Percentiles rank a stretch among this genome's conserved stretches.
Conservation (phyloP, 768 basidiomycete species). For the Rhodosporidiobolus odoratus region DNA sequence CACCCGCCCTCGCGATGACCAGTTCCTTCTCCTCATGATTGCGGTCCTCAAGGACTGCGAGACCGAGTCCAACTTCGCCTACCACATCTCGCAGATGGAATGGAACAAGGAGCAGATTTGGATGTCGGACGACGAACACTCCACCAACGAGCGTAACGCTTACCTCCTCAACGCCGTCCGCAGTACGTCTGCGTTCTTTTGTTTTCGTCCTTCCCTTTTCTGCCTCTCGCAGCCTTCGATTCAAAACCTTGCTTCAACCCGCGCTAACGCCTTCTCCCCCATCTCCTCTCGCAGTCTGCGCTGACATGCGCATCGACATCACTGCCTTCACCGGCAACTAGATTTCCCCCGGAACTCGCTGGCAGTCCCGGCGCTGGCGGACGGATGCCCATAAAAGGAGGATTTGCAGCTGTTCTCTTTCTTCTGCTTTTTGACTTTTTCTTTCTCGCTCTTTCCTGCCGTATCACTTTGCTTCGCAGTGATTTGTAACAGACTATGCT, state of each 20-base stretch:
- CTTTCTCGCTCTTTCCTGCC: too few relatives aligned
- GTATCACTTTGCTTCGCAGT: too few relatives aligned
- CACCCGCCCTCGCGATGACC: slow-evolving; percentile 6
- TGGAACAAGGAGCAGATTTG: slow-evolving; percentile 5
- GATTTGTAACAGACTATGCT: too few relatives aligned
- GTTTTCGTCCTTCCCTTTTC: too few relatives aligned
- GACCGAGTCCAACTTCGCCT: slow-evolving; percentile 23
- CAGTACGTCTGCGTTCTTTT: not conserved
- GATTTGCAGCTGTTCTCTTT: not conserved
- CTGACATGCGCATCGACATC: slow-evolving; percentile 6
- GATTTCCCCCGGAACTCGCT: not conserved
- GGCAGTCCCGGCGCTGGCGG: not conserved
- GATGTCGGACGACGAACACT: not conserved
- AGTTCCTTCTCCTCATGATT: slow-evolving; percentile 23
- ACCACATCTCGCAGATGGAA: slow-evolving; percentile 16
- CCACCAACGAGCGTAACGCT: slow-evolving; percentile 5
- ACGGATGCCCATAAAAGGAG: not conserved
- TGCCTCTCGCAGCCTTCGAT: too few relatives aligned
- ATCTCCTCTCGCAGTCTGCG: too few relatives aligned
- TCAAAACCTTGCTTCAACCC: too few relatives aligned
- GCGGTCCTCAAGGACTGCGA: slow-evolving; percentile 24
- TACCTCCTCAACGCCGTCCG: slow-evolving; percentile 12
- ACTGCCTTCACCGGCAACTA: slow-evolving; percentile 20
- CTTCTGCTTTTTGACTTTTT: too few relatives aligned
- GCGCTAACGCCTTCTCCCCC: too few relatives aligned